Evolutionary conservation across 306 rosid species (phyloP).

Genomic region (Prinsepia uniflora): DNA sequence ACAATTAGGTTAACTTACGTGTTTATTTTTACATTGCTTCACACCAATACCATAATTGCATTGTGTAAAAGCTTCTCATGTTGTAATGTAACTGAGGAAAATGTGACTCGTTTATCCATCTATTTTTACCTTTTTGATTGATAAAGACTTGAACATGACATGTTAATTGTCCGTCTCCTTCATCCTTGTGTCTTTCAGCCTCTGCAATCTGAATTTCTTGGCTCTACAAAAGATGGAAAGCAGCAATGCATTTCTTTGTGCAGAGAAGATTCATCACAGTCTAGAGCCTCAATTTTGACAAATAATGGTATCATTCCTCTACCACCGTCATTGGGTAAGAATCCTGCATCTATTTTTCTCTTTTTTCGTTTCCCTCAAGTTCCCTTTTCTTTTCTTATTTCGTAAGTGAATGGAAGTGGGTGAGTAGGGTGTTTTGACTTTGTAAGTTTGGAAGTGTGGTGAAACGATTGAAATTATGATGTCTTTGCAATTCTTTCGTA

Average conservation of each 20-base stretch:
- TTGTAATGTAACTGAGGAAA: background rate
- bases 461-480: background rate
- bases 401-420: background rate
- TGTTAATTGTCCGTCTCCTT: background rate
- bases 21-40: background rate
- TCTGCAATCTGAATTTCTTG: slow-evolving; percentile 38
- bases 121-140: background rate
- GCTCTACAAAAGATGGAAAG: slow-evolving; percentile 33
- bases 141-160: background rate
- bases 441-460: background rate
- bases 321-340: slow-evolving; percentile 75
- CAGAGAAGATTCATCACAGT: slow-evolving; percentile 31
- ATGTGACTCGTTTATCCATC: background rate
- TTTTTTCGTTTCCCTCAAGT: background rate
- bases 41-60: background rate
- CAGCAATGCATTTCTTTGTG: slow-evolving; percentile 31
- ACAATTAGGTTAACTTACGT: background rate
- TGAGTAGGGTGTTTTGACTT: background rate
- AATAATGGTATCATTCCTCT: slow-evolving; percentile 59
- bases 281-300: slow-evolving; percentile 38
- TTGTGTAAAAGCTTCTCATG: no score
- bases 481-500: background rate
- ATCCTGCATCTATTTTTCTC: background rate
- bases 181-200: slow-evolving; percentile 40
- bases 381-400: background rate